phyloP scores from a whole-genome alignment of 2,329 filamentous ascomycete genomes.

The Calonectria hongkongensis region DNA sequence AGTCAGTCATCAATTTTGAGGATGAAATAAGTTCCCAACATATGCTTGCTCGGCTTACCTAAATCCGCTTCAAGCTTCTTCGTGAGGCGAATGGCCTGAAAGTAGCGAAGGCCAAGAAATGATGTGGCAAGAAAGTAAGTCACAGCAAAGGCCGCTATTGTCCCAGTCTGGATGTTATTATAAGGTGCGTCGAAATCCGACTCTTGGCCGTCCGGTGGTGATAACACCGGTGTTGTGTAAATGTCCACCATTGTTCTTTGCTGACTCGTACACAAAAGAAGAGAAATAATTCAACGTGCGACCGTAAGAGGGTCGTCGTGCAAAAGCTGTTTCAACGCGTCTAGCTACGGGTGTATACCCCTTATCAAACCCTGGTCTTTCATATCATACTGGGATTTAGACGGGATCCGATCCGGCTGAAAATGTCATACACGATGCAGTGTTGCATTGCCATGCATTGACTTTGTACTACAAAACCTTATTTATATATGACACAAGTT shows the following conservation, averaged over 20 bases:
- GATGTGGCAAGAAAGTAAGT: constrained; percentile 8
- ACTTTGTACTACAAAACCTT: constrained; percentile 8
- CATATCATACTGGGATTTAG: background rate
- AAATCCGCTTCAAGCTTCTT: constrained; percentile 12
- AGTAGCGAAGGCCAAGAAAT: constrained; percentile 10
- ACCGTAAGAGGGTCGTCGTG: background rate
- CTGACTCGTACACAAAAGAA: background rate
- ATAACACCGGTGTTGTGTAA: background rate
- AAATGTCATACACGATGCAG: background rate
- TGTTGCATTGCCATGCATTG: no score
- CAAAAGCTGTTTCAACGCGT: background rate
- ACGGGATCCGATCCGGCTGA: background rate
- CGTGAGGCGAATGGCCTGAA: constrained; percentile 9
- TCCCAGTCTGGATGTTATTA: constrained; percentile 21
- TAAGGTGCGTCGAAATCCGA: constrained; percentile 14
- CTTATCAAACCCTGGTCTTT: constrained; percentile 16
- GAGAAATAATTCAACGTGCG: background rate
- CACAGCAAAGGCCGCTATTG: constrained; percentile 16
- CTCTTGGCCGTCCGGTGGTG: constrained; percentile 10
- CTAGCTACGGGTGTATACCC: background rate
- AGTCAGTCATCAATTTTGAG: background rate
- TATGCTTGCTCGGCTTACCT: background rate
- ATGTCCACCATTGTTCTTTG: background rate
- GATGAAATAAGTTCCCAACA: no score
- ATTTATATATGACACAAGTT: background rate